Conservation (phyloP, 169 alveolate species). For the Plasmodium blacklocki region DNA sequence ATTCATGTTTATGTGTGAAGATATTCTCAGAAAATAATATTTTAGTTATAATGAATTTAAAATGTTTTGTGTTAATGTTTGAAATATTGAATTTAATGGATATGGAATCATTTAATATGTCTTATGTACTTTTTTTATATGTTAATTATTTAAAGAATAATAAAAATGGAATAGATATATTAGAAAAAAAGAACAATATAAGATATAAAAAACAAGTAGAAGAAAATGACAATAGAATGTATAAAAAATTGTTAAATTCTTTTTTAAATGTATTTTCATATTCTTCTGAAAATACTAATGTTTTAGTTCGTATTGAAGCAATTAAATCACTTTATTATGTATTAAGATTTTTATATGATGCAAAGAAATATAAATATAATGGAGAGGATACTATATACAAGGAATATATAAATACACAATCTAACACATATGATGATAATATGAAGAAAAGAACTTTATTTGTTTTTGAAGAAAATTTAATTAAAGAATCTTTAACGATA, state of each 20-base stretch:
- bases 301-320: conserved; percentile 34
- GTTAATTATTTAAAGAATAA: conserved; percentile 40
- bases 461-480: conserved; percentile 15
- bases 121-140: conserved; percentile 47
- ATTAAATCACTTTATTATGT: conserved; percentile 29
- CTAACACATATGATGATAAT: background rate
- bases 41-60: conserved; percentile 27
- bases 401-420: background rate
- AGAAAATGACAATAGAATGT: conserved; percentile 37
- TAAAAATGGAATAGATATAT: conserved; percentile 37
- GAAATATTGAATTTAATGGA: conserved; percentile 33
- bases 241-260: conserved; percentile 45
- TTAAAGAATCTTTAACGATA: conserved; percentile 3
- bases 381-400: background rate
- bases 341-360: conserved; percentile 7
- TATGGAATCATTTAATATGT: conserved; percentile 29
- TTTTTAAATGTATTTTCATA: conserved; percentile 36
- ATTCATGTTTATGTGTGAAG: conserved; percentile 55
- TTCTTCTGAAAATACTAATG: conserved; percentile 34
- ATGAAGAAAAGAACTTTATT: background rate
- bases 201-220: conserved; percentile 6
- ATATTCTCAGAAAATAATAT: conserved; percentile 30
- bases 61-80: conserved; percentile 56
- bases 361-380: background rate
- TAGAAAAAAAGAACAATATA: conserved; percentile 27